These are phyloP conservation scores for Spirogloea muscicola DNA, from an alignment of 139 green algal genomes.

Conservation along the genomic window DNA sequence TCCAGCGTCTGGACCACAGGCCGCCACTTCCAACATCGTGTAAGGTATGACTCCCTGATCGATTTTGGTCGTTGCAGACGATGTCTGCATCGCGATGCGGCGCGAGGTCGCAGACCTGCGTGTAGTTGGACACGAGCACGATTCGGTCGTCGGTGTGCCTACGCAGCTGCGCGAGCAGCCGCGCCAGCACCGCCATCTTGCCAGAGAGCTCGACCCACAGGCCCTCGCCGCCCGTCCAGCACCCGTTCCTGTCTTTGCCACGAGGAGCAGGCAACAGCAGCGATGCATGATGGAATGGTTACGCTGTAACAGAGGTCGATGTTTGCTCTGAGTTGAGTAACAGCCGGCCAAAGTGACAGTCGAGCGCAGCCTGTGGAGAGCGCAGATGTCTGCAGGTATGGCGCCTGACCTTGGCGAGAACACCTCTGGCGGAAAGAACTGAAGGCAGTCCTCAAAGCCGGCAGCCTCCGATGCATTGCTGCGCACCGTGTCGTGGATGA, in stretches of 20 bases:
- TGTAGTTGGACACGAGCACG: constrained; percentile 83
- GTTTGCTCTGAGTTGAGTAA: background rate
- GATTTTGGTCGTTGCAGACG: too few relatives aligned
- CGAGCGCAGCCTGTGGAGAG: background rate
- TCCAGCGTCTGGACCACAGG: constrained; percentile 82
- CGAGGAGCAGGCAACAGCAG: background rate
- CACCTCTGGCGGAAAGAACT: constrained; percentile 75
- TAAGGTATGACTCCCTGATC: too few relatives aligned
- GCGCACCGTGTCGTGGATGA: constrained; percentile 29
- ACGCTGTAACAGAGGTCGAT: background rate
- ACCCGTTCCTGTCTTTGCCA: constrained; percentile 9
- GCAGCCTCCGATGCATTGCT: constrained; percentile 4
- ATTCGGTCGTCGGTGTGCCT: constrained; percentile 73
- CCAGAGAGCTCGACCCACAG: constrained; percentile 54
- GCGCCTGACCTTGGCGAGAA: constrained; percentile 55
- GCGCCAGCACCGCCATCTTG: constrained; percentile 80
- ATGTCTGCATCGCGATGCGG: too few relatives aligned
- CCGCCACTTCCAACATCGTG: too few relatives aligned
- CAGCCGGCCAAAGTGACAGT: background rate
- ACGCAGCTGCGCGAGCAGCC: constrained; percentile 80
- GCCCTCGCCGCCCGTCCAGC: constrained; percentile 34
- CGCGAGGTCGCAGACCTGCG: too few relatives aligned
- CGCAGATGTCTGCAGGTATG: background rate
- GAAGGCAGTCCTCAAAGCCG: constrained; percentile 58
- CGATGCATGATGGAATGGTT: too few relatives aligned